These are phyloP conservation scores for Lentinus tigrinus DNA, from an alignment of 768 basidiomycete species.

Conservation along the genomic window DNA sequence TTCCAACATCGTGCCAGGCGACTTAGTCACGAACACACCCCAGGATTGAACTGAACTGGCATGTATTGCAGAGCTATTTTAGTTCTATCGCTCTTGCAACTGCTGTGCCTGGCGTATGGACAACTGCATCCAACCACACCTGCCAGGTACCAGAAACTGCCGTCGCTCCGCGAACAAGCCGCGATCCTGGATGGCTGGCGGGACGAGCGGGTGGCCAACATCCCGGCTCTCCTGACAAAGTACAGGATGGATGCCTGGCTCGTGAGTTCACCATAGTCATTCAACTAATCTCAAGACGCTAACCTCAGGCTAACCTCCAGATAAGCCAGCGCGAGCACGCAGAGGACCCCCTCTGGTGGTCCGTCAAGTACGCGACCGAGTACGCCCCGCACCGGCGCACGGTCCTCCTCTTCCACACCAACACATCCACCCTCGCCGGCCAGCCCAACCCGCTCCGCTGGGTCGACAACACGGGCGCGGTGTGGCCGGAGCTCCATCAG, in stretches of 20 bases:
- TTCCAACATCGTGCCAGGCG: not conserved
- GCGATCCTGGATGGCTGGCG: conserved; percentile 41
- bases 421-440: conserved; percentile 35
- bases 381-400: conserved; percentile 50
- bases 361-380: conserved; percentile 47
- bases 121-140: conserved; percentile 23
- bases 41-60: not conserved
- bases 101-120: not conserved
- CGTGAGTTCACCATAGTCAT: conserved; percentile 28
- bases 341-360: conserved; percentile 54
- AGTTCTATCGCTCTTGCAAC: not conserved
- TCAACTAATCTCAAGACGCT: not conserved
- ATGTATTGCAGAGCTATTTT: not conserved
- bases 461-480: conserved; percentile 49
- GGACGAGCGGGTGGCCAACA: conserved; percentile 38
- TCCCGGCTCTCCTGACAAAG: conserved; percentile 43
- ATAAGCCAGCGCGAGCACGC: conserved; percentile 50
- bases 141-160: conserved; percentile 36
- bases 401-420: conserved; percentile 48
- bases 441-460: conserved; percentile 44
- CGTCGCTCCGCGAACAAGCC: conserved; percentile 41
- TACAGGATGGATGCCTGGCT: conserved; percentile 45
- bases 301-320: conserved; percentile 23
- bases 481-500: conserved; percentile 45
- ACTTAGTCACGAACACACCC: not conserved